Conservation (phyloP, 2,329 filamentous ascomycete species). For the Didymella pomorum region DNA sequence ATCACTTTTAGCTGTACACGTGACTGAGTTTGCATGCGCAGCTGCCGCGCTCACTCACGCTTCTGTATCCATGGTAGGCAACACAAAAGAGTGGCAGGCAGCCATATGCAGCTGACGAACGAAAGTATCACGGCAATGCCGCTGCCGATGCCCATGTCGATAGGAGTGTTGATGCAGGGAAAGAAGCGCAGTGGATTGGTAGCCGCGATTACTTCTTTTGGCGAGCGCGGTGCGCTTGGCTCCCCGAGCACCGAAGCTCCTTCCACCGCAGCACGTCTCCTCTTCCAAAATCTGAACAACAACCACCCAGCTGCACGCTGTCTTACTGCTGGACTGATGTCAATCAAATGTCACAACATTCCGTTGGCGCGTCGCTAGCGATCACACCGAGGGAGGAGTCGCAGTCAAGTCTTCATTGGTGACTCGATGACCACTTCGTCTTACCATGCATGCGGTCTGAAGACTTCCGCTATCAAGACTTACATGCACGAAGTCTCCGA, state of each 20-base stretch:
- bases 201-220: conserved; percentile 10
- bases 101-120: conserved; percentile 46
- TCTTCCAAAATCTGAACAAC: not conserved
- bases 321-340: not conserved
- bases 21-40: not conserved
- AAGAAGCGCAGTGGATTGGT: conserved; percentile 1
- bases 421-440: not conserved
- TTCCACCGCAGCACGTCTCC: not conserved
- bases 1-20: conserved; percentile 6
- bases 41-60: conserved; percentile 33
- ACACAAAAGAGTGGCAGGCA: conserved; percentile 45
- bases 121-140: conserved; percentile 28
- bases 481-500: not conserved
- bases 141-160: conserved; percentile 18
- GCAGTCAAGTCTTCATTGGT: not conserved
- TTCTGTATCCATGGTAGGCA: conserved; percentile 50
- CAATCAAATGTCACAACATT: not conserved
- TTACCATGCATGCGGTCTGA: not conserved
- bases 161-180: conserved; percentile 13
- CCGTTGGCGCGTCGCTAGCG: not conserved
- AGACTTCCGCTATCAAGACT: no score
- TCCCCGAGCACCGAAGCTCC: not conserved
- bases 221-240: conserved; percentile 1
- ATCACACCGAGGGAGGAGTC: not conserved
- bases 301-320: not conserved